Percentiles rank a stretch among this genome's conserved stretches.
Conservation (phyloP, 225 moss, liverwort and hornwort species). For the Polytrichum commune region DNA sequence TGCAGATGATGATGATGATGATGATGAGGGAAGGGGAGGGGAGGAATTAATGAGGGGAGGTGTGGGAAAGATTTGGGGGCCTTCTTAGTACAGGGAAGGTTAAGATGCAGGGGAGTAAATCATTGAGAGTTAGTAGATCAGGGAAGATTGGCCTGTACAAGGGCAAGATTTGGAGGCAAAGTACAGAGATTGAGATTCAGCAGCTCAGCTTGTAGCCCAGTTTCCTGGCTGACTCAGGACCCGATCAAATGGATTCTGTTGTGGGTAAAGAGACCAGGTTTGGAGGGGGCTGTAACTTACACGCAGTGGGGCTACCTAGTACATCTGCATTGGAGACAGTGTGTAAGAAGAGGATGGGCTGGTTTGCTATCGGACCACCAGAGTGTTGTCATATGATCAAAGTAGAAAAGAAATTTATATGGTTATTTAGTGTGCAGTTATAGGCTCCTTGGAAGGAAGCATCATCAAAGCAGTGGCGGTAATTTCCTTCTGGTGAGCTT, state of each 20-base stretch:
- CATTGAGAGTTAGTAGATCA: not conserved
- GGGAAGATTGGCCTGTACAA: not conserved
- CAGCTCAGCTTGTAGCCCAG: not conserved
- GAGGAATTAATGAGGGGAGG: not conserved
- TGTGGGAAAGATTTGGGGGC: not conserved
- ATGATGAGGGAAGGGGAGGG: not conserved
- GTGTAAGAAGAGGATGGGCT: not conserved
- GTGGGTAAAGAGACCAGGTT: conserved; percentile 5
- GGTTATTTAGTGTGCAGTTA: too few relatives aligned
- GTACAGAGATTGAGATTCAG: conserved; percentile 6
- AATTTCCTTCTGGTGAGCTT: too few relatives aligned
- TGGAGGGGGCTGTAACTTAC: not conserved
- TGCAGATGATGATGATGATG: not conserved
- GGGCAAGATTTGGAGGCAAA: not conserved
- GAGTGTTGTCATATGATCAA: too few relatives aligned
- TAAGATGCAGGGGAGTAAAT: not conserved
- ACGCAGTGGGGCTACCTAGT: not conserved
- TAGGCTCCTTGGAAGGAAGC: too few relatives aligned
- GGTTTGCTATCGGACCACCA: too few relatives aligned
- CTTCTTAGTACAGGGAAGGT: not conserved
- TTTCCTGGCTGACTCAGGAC: not conserved
- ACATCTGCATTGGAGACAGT: not conserved
- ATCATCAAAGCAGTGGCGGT: too few relatives aligned
- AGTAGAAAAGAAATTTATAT: too few relatives aligned
- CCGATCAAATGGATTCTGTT: conserved; percentile 1